Evolutionary conservation across 2,329 filamentous ascomycete genomes (phyloP).

Genomic region (Colletotrichum sp.): DNA sequence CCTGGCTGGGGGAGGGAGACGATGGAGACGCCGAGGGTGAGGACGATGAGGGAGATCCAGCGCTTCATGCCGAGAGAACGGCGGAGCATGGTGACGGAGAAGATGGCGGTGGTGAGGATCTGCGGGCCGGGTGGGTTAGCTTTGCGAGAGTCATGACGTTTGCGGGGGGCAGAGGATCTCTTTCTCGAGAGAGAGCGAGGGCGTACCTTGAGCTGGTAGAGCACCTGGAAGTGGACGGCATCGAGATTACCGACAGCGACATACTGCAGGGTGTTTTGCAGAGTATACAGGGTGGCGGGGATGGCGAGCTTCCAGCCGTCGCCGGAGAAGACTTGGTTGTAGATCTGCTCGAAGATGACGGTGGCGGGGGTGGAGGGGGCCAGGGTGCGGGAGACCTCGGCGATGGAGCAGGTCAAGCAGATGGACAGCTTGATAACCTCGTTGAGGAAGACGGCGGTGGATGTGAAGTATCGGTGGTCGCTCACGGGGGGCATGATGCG

Average conservation of each 20-base stretch:
- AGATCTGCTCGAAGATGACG: constrained; percentile 80
- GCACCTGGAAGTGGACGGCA: constrained; percentile 90
- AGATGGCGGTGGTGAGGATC: constrained; percentile 88
- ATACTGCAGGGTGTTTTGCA: constrained; percentile 95
- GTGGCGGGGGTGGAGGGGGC: constrained; percentile 82
- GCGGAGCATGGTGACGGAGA: constrained; percentile 80
- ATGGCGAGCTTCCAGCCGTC: constrained; percentile 96
- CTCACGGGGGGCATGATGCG: constrained; percentile 86
- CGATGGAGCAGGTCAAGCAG: constrained; percentile 84
- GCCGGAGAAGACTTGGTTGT: constrained; percentile 80
- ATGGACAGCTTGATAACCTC: constrained; percentile 90
- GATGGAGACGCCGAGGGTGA: constrained; percentile 83
- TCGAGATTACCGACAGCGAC: constrained; percentile 90
- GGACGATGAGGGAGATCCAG: constrained; percentile 80
- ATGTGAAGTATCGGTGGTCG: constrained; percentile 89
- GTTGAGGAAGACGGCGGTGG: constrained; percentile 91
- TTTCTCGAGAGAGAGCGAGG: not conserved
- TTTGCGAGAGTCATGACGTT: not conserved
- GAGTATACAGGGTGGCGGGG: constrained; percentile 84
- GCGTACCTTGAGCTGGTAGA: constrained; percentile 86
- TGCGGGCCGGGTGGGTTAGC: constrained; percentile 28
- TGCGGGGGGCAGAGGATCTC: not conserved
- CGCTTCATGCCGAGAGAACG: constrained; percentile 73
- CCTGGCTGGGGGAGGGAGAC: constrained; percentile 72
- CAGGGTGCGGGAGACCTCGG: constrained; percentile 81